Evolutionary conservation across 768 basidiomycete species (phyloP), one percentile per base, ranked within the genome.

Genomic region (Boletus reticulatus): DNA sequence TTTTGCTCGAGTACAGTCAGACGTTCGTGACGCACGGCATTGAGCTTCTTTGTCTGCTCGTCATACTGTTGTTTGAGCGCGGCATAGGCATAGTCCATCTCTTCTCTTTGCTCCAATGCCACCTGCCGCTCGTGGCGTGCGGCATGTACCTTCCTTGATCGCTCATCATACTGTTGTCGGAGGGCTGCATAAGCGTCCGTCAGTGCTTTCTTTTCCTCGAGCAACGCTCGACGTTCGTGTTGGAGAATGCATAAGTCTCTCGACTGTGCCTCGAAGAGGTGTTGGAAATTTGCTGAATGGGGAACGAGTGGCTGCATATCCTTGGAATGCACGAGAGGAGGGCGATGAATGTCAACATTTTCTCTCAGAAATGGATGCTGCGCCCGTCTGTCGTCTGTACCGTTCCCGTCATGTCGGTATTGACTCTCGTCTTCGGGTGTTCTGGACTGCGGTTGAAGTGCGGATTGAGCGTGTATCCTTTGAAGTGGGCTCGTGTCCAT

Each of bases 11-110:
- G 43, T 10, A 20, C 43, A 36, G 43, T 38, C 41, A 46, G 56
- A 31, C 17, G 19, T 11, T 62, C 56, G 4, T 42, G 43, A 31
- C 29, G 51, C 19, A 51, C 6, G 1, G 19, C 27, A 5, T 52
- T n/a, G 42, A 69, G 39, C 11, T 53, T 54, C 57, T 48, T 48
- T 24, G 14, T 24, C 42, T 46, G 60, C 43, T 57, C 62, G 29
- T 49, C 68, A 36, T 13, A 51, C 50, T 24, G 57, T 16, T 57
- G 59, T 17, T 57, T 53, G 32, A 75, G 66, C 11, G 67, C 36
- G 6, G 27, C 36, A 22, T 61, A 47, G 3, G 56, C 55, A 4
- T 56, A 50, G 7, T 63, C 53, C 4, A 49, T 42, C 17, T 65
- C 58, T 14, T 56, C 55, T 19, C 34, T 50, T 8, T 53, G 38